These are phyloP conservation scores for Pleurotus cornucopiae DNA, from an alignment of 768 basidiomycete genomes.

Conservation along the genomic window DNA sequence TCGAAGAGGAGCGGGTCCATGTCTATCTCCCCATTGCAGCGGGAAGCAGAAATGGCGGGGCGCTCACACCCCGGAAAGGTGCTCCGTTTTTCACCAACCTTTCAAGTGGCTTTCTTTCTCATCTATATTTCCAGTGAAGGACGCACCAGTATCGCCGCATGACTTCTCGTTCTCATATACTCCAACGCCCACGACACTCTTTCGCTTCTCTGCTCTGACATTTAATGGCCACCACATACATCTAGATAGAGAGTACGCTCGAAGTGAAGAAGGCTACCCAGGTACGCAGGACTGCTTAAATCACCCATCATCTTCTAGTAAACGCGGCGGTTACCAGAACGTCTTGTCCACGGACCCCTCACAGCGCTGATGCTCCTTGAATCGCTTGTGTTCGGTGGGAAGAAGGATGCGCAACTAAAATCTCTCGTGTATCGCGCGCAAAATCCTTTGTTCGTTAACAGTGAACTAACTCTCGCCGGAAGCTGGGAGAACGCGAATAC, in stretches of 20 bases:
- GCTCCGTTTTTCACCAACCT: constrained; percentile 10
- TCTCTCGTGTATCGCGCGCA: constrained; percentile 59
- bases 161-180: constrained; percentile 65
- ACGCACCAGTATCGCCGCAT: constrained; percentile 34
- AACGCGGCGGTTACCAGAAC: constrained; percentile 39
- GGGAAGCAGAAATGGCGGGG: constrained; percentile 19
- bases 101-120: background rate
- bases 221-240: constrained; percentile 87
- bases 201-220: constrained; percentile 83
- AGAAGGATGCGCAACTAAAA: constrained; percentile 41
- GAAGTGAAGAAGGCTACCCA: constrained; percentile 64
- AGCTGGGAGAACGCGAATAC: constrained; percentile 22
- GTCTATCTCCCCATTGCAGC: constrained; percentile 48
- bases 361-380: constrained; percentile 80
- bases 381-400: constrained; percentile 37
- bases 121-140: constrained; percentile 35
- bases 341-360: constrained; percentile 82
- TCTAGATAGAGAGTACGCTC: constrained; percentile 72
- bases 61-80: constrained; percentile 37
- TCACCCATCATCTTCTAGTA: background rate
- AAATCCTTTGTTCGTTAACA: constrained; percentile 45
- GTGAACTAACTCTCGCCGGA: constrained; percentile 31
- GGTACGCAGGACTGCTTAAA: constrained; percentile 33
- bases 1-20: constrained; percentile 64
- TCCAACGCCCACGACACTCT: constrained; percentile 68